These are phyloP conservation scores for Apiospora pterosperma DNA, from an alignment of 2,329 filamentous ascomycete genomes.

Conservation along the genomic window DNA sequence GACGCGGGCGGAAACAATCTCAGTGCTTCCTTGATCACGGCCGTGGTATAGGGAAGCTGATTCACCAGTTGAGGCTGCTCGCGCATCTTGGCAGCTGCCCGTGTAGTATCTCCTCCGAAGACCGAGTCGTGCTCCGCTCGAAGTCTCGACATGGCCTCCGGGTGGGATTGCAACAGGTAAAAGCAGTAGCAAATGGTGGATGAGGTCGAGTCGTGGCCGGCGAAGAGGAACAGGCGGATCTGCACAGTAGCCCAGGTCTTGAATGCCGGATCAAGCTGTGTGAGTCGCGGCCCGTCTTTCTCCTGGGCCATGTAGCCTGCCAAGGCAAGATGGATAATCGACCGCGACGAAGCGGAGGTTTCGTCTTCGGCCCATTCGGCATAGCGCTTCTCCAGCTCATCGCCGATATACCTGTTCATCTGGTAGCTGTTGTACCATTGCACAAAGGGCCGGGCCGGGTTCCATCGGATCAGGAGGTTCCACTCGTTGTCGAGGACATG, in stretches of 20 bases:
- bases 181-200: constrained; percentile 50
- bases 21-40: constrained; percentile 13
- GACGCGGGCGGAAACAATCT: constrained; percentile 33
- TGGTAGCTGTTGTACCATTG: constrained; percentile 16
- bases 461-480: too few relatives aligned
- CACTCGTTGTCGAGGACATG: too few relatives aligned
- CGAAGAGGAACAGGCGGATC: constrained; percentile 39
- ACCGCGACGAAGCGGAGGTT: background rate
- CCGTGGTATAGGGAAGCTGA: background rate
- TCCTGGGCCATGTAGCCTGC: constrained; percentile 12
- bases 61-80: background rate
- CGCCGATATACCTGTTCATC: constrained; percentile 16
- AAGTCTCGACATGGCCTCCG: constrained; percentile 16
- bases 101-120: too few relatives aligned
- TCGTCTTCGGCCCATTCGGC: constrained; percentile 11
- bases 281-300: background rate
- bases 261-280: background rate
- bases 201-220: constrained; percentile 63
- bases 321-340: constrained; percentile 17
- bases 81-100: background rate
- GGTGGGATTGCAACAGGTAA: constrained; percentile 32
- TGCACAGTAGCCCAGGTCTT: constrained; percentile 15
- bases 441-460: constrained; percentile 11
- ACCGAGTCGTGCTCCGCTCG: constrained; percentile 21
- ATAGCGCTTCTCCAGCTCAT: constrained; percentile 19